Evolutionary conservation across 345 rosid species (phyloP).

Genomic region (Angophora floribunda): DNA sequence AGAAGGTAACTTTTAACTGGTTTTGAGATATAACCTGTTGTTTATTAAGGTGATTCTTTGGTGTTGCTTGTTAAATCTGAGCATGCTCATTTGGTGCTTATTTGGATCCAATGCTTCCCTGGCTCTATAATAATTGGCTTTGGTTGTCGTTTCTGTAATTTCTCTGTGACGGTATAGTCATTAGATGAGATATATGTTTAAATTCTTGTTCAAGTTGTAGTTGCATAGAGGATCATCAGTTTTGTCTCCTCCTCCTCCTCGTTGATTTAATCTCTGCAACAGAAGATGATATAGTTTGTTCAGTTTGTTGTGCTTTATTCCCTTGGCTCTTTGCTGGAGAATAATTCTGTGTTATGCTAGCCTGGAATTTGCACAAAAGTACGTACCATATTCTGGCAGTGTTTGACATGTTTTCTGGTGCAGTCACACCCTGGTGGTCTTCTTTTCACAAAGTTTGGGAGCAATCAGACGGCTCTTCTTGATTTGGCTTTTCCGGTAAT

Average conservation of each 20-base stretch:
- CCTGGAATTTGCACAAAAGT: background rate
- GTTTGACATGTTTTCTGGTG: constrained; percentile 5
- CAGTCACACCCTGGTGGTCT: constrained; percentile 93
- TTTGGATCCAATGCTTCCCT: background rate
- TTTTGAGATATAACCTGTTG: background rate
- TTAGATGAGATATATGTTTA: background rate
- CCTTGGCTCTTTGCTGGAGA: background rate
- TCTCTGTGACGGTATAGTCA: background rate
- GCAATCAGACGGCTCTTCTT: constrained; percentile 82
- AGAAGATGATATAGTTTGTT: background rate
- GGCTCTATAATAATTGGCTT: background rate
- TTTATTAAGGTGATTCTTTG: background rate
- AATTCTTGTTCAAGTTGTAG: background rate
- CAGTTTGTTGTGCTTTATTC: background rate
- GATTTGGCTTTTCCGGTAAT: constrained; percentile 85
- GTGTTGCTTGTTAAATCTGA: background rate
- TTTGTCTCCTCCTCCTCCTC: background rate
- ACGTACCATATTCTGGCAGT: background rate
- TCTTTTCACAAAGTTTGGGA: constrained; percentile 74
- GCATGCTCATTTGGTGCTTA: background rate
- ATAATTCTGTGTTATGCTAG: background rate
- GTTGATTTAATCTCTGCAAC: background rate
- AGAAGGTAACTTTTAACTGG: constrained; percentile 48
- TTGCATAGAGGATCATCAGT: background rate
- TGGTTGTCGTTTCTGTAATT: background rate